Evolutionary conservation across 208 protist species (phyloP).

Genomic region (Trypanosoma avium): DNA sequence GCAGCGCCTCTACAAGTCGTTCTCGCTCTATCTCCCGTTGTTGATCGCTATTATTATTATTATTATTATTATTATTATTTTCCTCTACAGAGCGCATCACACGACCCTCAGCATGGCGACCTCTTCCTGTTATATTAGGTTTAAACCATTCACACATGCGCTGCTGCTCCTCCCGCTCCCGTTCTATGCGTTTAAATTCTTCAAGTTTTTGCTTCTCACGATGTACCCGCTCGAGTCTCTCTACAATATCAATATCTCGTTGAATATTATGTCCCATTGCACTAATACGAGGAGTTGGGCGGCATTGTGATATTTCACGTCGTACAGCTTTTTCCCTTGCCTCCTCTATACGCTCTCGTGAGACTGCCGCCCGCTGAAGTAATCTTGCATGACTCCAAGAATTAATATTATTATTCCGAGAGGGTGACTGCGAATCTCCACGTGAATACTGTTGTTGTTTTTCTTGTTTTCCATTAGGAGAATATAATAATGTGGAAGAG

Average conservation of each 20-base stretch:
- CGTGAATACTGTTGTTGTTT: too few species aligned
- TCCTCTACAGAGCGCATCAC: background rate
- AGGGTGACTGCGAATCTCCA: too few species aligned
- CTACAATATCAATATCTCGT: conserved; percentile 19
- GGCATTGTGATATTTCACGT: conserved; percentile 13
- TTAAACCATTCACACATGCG: conserved; percentile 11
- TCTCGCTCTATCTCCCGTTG: background rate
- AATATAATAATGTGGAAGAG: too few species aligned
- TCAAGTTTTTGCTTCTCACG: conserved; percentile 17
- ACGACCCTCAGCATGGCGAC: conserved; percentile 11
- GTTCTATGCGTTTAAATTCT: background rate
- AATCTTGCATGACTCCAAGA: conserved; percentile 26
- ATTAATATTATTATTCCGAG: too few species aligned
- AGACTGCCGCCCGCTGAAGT: conserved; percentile 15
- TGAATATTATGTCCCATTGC: background rate
- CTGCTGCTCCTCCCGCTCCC: conserved; percentile 11
- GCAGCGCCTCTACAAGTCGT: conserved; percentile 4
- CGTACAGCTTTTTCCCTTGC: conserved; percentile 1
- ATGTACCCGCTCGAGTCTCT: conserved; percentile 19
- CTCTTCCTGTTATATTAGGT: conserved; percentile 21
- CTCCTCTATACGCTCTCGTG: conserved; percentile 24
- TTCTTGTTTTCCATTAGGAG: too few species aligned
- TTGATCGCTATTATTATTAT: background rate
- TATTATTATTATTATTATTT: background rate
- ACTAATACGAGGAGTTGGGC: conserved; percentile 17